Percentiles rank a stretch among this genome's conserved stretches.
Conservation (phyloP, 1,284 basidiomycete species). For the Apiotrichum mycotoxinovorans region DNA sequence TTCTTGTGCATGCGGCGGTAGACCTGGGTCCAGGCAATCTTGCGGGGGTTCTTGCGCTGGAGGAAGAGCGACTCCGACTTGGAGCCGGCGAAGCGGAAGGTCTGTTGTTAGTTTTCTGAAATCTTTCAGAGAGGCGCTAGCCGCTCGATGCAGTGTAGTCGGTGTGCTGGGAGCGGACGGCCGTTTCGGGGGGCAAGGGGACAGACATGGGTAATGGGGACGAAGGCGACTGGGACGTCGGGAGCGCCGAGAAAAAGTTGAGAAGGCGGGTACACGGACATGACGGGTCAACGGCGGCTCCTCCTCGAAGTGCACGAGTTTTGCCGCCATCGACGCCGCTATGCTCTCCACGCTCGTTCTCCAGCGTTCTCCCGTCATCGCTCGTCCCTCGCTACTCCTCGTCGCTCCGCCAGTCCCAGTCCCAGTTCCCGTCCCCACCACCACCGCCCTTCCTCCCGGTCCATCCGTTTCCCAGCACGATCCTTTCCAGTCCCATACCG, state of each 20-base stretch:
- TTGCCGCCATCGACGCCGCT: too few species aligned
- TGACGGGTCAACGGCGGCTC: too few species aligned
- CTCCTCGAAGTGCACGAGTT: too few species aligned
- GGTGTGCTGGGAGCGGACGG: neutral
- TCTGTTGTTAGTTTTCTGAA: conserved; percentile 53
- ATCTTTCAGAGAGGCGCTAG: too few species aligned
- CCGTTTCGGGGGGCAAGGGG: neutral
- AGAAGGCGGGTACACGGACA: too few species aligned
- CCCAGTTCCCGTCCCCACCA: neutral
- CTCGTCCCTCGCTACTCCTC: too few species aligned
- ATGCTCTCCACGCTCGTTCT: too few species aligned
- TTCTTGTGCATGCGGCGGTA: conserved; percentile 99
- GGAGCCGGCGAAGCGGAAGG: conserved; percentile 85
- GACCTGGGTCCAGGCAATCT: conserved; percentile 97
- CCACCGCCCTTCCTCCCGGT: neutral
- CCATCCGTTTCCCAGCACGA: neutral
- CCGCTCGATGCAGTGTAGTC: neutral
- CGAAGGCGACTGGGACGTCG: too few species aligned
- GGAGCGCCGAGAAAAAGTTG: too few species aligned
- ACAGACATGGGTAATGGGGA: too few species aligned
- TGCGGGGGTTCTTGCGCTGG: conserved; percentile 99
- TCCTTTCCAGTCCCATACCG: neutral
- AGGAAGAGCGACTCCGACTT: conserved; percentile 97
- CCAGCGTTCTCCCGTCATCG: too few species aligned
- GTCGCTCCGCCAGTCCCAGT: too few species aligned